These are phyloP conservation scores for Cajanus cajan DNA, from an alignment of 306 rosid genomes.

Conservation along the genomic window DNA sequence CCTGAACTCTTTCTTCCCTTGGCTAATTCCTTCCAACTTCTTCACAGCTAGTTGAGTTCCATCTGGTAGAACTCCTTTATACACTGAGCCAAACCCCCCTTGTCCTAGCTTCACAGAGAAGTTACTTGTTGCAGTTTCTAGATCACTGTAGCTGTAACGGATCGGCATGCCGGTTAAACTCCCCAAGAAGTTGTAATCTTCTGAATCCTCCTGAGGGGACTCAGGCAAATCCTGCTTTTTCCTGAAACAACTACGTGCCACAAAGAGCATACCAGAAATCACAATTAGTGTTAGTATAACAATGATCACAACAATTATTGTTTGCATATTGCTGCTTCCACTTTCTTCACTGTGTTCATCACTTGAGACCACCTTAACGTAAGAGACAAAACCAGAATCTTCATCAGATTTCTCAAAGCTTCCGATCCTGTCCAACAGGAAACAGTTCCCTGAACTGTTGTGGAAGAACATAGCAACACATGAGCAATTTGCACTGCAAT, in stretches of 20 bases:
- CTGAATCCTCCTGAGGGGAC: conserved; percentile 34
- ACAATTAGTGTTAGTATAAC: conserved; percentile 26
- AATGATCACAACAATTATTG: conserved; percentile 28
- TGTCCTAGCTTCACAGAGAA: conserved; percentile 56
- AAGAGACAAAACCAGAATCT: conserved; percentile 29
- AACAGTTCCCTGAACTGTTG: conserved; percentile 53
- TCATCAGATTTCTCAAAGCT: conserved; percentile 25
- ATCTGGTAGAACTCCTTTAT: conserved; percentile 48
- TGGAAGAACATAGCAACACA: conserved; percentile 68
- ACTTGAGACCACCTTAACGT: conserved; percentile 8
- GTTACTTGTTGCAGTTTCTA: conserved; percentile 45
- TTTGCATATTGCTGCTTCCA: conserved; percentile 27
- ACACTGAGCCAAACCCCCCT: conserved; percentile 68
- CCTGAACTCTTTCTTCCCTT: conserved; percentile 37
- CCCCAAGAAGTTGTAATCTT: conserved; percentile 50
- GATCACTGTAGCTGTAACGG: conserved; percentile 46
- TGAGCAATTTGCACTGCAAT: conserved; percentile 58
- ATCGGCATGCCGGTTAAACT: conserved; percentile 47
- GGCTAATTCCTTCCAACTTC: conserved; percentile 33
- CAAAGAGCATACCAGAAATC: conserved; percentile 26
- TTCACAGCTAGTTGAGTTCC: conserved; percentile 39
- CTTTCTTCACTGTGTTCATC: conserved; percentile 28
- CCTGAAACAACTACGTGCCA: conserved; percentile 34
- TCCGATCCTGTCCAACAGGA: conserved; percentile 39
- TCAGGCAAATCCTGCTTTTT: conserved; percentile 32